Percentiles rank a stretch among this genome's conserved stretches.
Evolutionary conservation across 768 basidiomycete species (phyloP).

Genomic region (Hydnum rufescens): DNA sequence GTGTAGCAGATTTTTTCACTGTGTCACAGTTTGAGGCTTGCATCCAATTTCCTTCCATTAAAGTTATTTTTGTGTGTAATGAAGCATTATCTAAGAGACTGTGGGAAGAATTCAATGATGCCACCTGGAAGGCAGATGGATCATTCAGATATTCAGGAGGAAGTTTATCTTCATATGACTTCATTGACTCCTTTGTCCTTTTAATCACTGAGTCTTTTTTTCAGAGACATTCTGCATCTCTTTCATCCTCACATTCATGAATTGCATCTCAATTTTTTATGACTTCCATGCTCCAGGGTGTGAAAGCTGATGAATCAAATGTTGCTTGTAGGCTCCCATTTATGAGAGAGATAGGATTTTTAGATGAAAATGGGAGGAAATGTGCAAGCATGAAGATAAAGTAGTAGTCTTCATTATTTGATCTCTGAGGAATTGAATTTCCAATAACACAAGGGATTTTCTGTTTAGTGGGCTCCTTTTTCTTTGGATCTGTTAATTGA

Average conservation of each 20-base stretch:
- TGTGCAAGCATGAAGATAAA: conserved; percentile 12
- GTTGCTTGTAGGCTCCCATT: background rate
- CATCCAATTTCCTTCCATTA: too few relatives aligned
- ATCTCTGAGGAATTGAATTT: conserved; percentile 7
- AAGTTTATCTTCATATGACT: background rate
- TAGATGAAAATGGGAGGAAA: conserved; percentile 12
- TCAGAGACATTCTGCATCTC: conserved; percentile 17
- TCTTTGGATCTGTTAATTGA: conserved; percentile 4
- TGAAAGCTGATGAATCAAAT: background rate
- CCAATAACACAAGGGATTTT: conserved; percentile 12
- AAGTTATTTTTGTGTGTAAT: too few relatives aligned
- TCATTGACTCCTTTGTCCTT: background rate
- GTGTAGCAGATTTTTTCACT: too few relatives aligned
- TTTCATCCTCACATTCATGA: conserved; percentile 18
- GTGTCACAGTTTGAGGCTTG: too few relatives aligned
- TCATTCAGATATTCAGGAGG: background rate
- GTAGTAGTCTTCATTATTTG: conserved; percentile 2
- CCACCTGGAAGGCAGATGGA: too few relatives aligned
- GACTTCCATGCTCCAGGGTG: conserved; percentile 19
- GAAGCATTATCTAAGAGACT: too few relatives aligned
- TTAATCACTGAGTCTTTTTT: conserved; percentile 3
- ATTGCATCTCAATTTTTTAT: conserved; percentile 20
- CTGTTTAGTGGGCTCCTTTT: background rate
- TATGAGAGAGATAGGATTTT: background rate
- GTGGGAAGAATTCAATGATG: too few relatives aligned